Evolutionary conservation across 257 asterid species (phyloP).

Genomic region (Solanum virginianum): DNA sequence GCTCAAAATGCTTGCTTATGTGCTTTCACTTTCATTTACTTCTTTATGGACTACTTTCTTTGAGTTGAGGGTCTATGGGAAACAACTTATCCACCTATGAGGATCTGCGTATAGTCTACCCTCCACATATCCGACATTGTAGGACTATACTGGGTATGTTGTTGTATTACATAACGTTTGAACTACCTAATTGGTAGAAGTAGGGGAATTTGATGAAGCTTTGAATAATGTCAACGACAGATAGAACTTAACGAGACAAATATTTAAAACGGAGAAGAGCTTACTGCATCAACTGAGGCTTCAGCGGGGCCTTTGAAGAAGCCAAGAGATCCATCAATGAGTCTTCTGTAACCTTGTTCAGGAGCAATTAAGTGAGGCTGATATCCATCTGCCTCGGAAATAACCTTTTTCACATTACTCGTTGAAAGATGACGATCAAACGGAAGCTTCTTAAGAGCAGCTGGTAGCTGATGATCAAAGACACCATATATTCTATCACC

Average conservation of each 20-base stretch:
- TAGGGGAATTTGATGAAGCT: neutral
- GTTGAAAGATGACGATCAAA: slow-evolving; percentile 91
- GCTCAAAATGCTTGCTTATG: no score
- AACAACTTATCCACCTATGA: no score
- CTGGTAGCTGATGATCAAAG: slow-evolving; percentile 90
- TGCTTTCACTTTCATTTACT: no score
- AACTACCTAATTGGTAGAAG: neutral
- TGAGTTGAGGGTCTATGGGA: no score
- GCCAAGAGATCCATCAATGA: slow-evolving; percentile 92
- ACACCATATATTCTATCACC: slow-evolving; percentile 87
- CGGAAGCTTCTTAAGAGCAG: slow-evolving; percentile 93
- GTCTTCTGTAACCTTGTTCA: slow-evolving; percentile 95
- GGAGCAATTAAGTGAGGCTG: slow-evolving; percentile 98
- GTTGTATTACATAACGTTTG: neutral
- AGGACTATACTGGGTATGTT: no score
- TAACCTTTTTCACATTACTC: slow-evolving; percentile 71
- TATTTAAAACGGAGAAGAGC: neutral
- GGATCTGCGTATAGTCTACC: no score
- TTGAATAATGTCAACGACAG: neutral
- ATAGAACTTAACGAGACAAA: neutral
- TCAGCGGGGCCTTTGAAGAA: slow-evolving; percentile 97
- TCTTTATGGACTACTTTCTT: no score
- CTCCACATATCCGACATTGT: no score
- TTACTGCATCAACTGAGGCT: slow-evolving; percentile 97
- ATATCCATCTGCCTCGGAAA: slow-evolving; percentile 95